A percentile compares a stretch with the other conserved stretches of the same genome.
phyloP scores from a whole-genome alignment of 441 rosid species.

The Populus trichocarpa region DNA sequence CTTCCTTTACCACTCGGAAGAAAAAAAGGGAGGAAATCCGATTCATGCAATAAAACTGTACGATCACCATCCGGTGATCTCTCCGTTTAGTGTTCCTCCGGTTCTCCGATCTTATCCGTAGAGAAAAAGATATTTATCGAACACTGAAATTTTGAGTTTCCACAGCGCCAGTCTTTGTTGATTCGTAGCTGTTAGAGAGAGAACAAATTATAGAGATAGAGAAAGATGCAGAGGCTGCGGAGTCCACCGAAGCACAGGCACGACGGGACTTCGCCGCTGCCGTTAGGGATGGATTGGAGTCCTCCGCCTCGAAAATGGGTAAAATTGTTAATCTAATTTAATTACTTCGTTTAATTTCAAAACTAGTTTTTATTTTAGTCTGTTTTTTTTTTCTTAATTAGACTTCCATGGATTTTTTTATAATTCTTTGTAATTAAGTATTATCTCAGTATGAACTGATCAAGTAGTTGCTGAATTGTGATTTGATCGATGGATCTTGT shows the following conservation, averaged over 20 bases:
- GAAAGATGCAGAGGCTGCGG: slow-evolving; percentile 66
- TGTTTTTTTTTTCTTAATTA: neutral
- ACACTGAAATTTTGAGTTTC: neutral
- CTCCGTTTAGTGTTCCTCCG: neutral
- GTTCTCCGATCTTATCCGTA: slow-evolving; percentile 21
- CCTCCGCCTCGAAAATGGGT: slow-evolving; percentile 98
- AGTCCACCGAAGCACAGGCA: slow-evolving; percentile 98
- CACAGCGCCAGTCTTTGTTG: slow-evolving; percentile 11
- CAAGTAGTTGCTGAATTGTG: neutral
- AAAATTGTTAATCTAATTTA: neutral
- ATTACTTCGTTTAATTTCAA: neutral
- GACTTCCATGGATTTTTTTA: neutral
- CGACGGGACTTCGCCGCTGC: slow-evolving; percentile 97
- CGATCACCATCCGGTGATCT: neutral
- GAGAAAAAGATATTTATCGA: too few species aligned
- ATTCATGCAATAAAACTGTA: neutral
- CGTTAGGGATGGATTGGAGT: slow-evolving; percentile 99
- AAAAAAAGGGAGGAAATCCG: neutral
- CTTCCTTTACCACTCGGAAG: neutral
- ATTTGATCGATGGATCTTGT: neutral
- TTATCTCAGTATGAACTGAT: neutral
- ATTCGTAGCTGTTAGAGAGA: slow-evolving; percentile 19
- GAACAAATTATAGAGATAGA: neutral
- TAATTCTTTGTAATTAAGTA: too few species aligned
- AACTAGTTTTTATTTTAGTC: too few species aligned